Evolutionary conservation across 2,329 filamentous ascomycete species (phyloP).

Genomic region (Neofusicoccum umdonicola): DNA sequence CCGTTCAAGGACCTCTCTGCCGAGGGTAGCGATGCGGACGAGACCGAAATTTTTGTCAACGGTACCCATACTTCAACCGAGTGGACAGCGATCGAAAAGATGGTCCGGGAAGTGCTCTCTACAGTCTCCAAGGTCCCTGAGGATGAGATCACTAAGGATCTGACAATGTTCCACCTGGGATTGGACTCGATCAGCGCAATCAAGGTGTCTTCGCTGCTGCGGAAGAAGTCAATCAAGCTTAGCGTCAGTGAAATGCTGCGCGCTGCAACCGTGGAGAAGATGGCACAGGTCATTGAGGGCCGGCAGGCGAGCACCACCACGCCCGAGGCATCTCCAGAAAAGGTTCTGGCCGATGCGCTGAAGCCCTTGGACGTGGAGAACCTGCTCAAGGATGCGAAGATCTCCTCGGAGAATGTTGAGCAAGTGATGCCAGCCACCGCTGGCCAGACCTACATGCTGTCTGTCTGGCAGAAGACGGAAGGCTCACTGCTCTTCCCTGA

Average conservation of each 20-base stretch:
- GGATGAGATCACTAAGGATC: conserved; percentile 57
- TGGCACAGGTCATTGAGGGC: conserved; percentile 49
- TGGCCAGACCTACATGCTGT: conserved; percentile 79
- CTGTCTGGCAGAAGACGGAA: conserved; percentile 66
- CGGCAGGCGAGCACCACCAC: background rate
- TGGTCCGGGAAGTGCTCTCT: conserved; percentile 49
- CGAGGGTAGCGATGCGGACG: background rate
- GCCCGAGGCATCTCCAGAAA: background rate
- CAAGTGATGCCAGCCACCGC: conserved; percentile 66
- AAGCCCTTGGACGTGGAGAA: conserved; percentile 35
- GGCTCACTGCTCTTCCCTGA: conserved; percentile 70
- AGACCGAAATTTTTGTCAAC: background rate
- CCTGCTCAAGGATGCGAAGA: conserved; percentile 41
- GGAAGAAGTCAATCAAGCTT: conserved; percentile 60
- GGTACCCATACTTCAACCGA: conserved; percentile 12
- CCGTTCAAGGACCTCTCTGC: conserved; percentile 32
- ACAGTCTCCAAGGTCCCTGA: conserved; percentile 60
- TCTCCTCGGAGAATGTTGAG: conserved; percentile 52
- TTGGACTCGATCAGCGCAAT: conserved; percentile 91
- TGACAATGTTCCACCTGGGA: conserved; percentile 78
- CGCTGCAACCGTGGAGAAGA: conserved; percentile 62
- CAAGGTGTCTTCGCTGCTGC: conserved; percentile 71
- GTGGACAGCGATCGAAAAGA: conserved; percentile 35
- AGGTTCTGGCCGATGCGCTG: conserved; percentile 28
- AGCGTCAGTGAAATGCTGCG: conserved; percentile 70